Base-by-base conservation (phyloP, 768 basidiomycete species). In the Boletus rufocinnamomeus region DNA sequence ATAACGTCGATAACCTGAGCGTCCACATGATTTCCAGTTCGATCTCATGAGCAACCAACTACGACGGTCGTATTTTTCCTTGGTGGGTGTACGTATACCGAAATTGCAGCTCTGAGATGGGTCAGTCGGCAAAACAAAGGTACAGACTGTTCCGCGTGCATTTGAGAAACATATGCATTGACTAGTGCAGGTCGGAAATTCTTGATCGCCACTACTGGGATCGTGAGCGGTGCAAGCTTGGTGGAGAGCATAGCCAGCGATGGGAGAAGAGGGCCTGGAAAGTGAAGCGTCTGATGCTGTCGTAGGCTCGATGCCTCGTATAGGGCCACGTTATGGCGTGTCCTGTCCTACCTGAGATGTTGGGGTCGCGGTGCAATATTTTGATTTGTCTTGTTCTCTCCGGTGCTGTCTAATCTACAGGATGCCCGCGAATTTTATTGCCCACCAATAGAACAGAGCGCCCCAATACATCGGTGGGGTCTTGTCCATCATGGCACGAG, bases 11-110 rank as follows among this genome's bases (percentile, higher is more conserved):
- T 51, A 35, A 49, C 25, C 43, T 48, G 45, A 38, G 11, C 14
- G 52, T 46, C 27, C 19, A 23, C 28, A 50, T 59, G 23, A 6
- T 58, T 53, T 52, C 35, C 62, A 85, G 83, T 79, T 54, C 75
- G 75, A 58, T 72, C 80, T 1, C 79, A 77, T 50, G 89, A 88
- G 60, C 81, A 83, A 65, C 76, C 82, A 3, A 90, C 86, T 9
- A 96, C 89, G 6, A 96, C 94, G 3, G 83, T 96, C 19, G 91
- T 99, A 11, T 97, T 98, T 76, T 98, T 98, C 83, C 75, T 98
- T 34, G 97, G 97, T 28, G 97, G 96, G 5, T 95, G 95, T 72
- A 99, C 97, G 14, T 97, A 92, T 66, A 96, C 96, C 10, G 97
- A 98, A 77, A 94, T 98, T 58, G 88, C 97, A 38, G 96, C 96